Evolutionary conservation across 2,329 filamentous ascomycete species (phyloP).

Genomic region (Curvularia sp.): DNA sequence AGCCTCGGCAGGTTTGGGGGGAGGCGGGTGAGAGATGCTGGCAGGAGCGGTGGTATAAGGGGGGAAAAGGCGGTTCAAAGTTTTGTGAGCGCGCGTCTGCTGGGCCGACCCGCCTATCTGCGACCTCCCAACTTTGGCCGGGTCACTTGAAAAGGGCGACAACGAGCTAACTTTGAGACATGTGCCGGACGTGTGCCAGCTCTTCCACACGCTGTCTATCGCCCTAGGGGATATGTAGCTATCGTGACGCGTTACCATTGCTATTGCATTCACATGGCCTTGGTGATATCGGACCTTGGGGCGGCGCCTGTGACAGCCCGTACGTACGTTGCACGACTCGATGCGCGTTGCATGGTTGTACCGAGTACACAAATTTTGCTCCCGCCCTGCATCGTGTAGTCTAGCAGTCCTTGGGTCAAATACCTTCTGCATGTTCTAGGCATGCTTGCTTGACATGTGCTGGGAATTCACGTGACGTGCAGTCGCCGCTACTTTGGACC

Average conservation of each 20-base stretch:
- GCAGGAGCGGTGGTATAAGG: constrained; percentile 14
- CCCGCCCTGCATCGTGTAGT: neutral
- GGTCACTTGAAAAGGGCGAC: constrained; percentile 16
- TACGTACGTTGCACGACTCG: constrained; percentile 11
- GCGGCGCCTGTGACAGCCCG: constrained; percentile 6
- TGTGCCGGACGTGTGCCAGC: neutral
- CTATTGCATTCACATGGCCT: neutral
- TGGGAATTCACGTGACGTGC: constrained; percentile 5
- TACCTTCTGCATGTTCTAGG: neutral
- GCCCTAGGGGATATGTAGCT: neutral
- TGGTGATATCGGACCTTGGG: neutral
- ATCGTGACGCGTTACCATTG: neutral
- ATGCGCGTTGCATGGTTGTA: constrained; percentile 19
- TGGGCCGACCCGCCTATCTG: constrained; percentile 16
- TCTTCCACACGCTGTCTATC: constrained; percentile 2
- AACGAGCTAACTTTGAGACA: constrained; percentile 6
- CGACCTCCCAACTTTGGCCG: constrained; percentile 15
- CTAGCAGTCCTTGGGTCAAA: neutral
- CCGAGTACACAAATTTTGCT: constrained; percentile 19
- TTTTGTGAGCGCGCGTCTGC: constrained; percentile 27
- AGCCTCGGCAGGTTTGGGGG: constrained; percentile 19
- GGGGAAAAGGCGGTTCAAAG: constrained; percentile 17
- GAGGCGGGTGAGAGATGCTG: constrained; percentile 8
- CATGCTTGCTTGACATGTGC: neutral
- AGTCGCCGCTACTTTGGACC: neutral